These are phyloP conservation scores for Rutstroemia sp. DNA, from an alignment of 2,329 filamentous ascomycete genomes.

Conservation along the genomic window DNA sequence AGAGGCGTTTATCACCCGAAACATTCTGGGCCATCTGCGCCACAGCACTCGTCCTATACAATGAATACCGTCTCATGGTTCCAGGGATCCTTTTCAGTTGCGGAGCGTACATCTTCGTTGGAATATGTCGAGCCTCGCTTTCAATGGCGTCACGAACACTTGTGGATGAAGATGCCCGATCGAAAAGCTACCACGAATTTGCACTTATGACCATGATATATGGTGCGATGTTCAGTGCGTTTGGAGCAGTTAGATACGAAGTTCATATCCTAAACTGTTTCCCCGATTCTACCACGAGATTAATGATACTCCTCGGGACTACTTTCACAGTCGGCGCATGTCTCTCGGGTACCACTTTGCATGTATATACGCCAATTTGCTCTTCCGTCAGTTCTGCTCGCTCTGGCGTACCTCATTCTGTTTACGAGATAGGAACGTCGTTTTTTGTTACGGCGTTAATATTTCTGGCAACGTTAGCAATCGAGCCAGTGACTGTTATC, in stretches of 20 bases:
- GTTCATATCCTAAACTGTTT: neutral
- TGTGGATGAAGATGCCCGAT: neutral
- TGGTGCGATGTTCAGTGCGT: constrained; percentile 15
- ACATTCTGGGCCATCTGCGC: constrained; percentile 10
- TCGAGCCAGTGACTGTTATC: constrained; percentile 14
- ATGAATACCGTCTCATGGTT: constrained; percentile 26
- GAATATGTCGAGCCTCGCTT: constrained; percentile 19
- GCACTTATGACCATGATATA: constrained; percentile 20
- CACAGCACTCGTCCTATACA: constrained; percentile 16
- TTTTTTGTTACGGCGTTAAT: constrained; percentile 13
- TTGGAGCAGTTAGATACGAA: constrained; percentile 4
- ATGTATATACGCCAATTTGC: constrained; percentile 19
- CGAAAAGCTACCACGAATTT: constrained; percentile 13
- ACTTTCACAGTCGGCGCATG: constrained; percentile 11
- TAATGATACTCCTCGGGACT: neutral
- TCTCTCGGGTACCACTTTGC: constrained; percentile 15
- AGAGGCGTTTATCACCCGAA: constrained; percentile 10
- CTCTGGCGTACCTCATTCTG: constrained; percentile 7
- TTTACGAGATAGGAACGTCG: constrained; percentile 10
- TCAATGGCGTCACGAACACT: neutral
- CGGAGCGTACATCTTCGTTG: constrained; percentile 15
- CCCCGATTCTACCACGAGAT: neutral
- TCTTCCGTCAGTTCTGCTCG: constrained; percentile 10
- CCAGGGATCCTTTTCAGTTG: constrained; percentile 19
- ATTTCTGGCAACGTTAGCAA: constrained; percentile 12